Percentiles rank a stretch among this genome's conserved stretches.
phyloP scores from a whole-genome alignment of 306 rosid species.

The Myrica gale region DNA sequence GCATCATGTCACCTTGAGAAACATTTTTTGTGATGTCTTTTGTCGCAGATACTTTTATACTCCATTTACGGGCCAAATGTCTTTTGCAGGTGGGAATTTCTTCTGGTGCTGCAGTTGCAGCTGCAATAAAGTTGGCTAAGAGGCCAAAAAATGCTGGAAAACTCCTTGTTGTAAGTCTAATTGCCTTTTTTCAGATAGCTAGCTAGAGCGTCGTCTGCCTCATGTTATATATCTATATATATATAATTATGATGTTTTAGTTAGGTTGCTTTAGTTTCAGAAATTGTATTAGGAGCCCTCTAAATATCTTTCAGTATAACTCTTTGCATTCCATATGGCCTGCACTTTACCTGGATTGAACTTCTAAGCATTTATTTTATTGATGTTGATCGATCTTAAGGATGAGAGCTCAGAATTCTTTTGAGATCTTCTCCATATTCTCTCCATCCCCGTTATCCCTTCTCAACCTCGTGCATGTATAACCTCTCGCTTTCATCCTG shows the following conservation, averaged over 20 bases:
- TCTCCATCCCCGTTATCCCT: too few relatives aligned
- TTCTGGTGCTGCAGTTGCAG: conserved; percentile 85
- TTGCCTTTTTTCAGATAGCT: conserved; percentile 7
- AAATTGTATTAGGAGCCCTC: not conserved
- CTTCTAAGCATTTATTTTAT: too few relatives aligned
- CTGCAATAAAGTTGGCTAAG: conserved; percentile 67
- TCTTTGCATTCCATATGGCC: not conserved
- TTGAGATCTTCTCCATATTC: too few relatives aligned
- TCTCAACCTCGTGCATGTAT: too few relatives aligned
- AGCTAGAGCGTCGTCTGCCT: not conserved
- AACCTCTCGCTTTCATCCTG: too few relatives aligned
- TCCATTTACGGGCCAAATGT: not conserved
- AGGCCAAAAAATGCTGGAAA: conserved; percentile 73
- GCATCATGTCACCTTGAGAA: too few relatives aligned
- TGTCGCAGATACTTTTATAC: conserved; percentile 1
- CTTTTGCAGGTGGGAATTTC: conserved; percentile 74
- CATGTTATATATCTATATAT: not conserved
- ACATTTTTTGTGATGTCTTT: not conserved
- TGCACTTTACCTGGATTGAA: not conserved
- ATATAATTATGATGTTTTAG: not conserved
- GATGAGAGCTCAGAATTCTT: too few relatives aligned
- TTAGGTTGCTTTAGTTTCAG: not conserved
- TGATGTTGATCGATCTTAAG: too few relatives aligned
- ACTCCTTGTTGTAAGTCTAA: conserved; percentile 61
- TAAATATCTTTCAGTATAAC: not conserved